Base-by-base conservation (phyloP, 371 early-diverging fungal species). In the Zopfochytrium polystomum region DNA sequence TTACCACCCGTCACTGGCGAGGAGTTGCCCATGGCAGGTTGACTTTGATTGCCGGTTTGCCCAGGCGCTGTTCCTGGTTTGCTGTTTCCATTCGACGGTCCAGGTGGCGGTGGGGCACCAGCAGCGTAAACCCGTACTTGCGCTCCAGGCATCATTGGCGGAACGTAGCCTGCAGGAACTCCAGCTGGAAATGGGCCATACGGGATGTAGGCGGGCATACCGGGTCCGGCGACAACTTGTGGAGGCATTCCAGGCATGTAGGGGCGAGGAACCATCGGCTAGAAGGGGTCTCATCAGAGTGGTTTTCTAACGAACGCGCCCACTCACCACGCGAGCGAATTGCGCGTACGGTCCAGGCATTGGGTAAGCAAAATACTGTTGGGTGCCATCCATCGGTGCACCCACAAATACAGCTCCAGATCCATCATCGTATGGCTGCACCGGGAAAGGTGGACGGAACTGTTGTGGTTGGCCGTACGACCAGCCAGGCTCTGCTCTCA, bases 151-250 rank as follows among this genome's bases (percentile, higher is more conserved):
- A 60, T 43, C 60, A 60, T 60, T 30, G 50, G 52, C 22, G 20
- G 59, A 11, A 58, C 59, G n/a, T 44, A 51, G 9, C 38, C 38
- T 9, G 60, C 52, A 7, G 42, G 42, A 34, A 60, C 52, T 20
- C 50, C 52, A 18, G 45, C 23, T 35, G 47, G 58, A 18, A 50
- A 27, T 51, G 50, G 47, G 13, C 54, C 54, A 7, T 18, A 18
- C 18, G 60, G 60, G 20, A 50, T 38, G 51, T 42, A 60, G 3
- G 52, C 60, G 30, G 60, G 60, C n/a, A n/a, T n/a, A n/a, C n/a
- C 60, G 52, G 20, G 23, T 11, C 48, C 15, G 59, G 32, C 50
- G 50, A 35, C 31, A 58, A n/a, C n/a, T n/a, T n/a, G 47, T n/a
- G 59, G 59, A 48, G 47, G 23, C 6, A 4, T 32, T n/a, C 7